Conservation (phyloP, 2,329 filamentous ascomycete genomes). For the Phaeosphaeria sp. region DNA sequence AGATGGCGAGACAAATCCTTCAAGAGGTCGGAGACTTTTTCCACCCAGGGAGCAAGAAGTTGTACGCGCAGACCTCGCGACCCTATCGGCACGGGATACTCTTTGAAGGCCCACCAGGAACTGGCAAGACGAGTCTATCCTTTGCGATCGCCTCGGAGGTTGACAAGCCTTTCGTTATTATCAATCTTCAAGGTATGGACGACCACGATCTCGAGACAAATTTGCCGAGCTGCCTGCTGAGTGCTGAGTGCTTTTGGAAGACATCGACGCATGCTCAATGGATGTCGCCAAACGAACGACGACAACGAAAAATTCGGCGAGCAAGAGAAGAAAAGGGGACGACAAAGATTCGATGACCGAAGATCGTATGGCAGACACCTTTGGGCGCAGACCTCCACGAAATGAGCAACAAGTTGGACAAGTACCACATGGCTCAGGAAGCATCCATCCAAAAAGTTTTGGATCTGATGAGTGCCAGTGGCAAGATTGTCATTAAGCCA, state of each 20-base stretch:
- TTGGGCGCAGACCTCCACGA: too few relatives aligned
- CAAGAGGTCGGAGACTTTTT: not conserved
- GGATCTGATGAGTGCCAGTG: too few relatives aligned
- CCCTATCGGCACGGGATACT: constrained; percentile 37
- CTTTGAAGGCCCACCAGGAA: constrained; percentile 44
- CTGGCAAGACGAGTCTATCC: constrained; percentile 50
- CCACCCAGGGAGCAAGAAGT: not conserved
- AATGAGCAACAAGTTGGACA: too few relatives aligned
- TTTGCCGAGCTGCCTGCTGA: not conserved
- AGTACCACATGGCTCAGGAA: too few relatives aligned
- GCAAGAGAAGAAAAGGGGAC: too few relatives aligned
- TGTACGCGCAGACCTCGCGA: not conserved
- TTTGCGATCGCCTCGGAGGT: constrained; percentile 20
- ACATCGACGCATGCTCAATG: not conserved
- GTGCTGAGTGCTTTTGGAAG: not conserved
- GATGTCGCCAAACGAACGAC: too few relatives aligned
- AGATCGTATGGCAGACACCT: too few relatives aligned
- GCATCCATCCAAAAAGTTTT: too few relatives aligned
- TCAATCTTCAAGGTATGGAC: not conserved
- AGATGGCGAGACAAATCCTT: not conserved
- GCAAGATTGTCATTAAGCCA: too few relatives aligned
- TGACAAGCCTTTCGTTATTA: not conserved
- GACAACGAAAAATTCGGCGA: too few relatives aligned
- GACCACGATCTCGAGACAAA: not conserved
- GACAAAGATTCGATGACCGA: too few relatives aligned